These are phyloP conservation scores for Nicotiana obtusifolia DNA, from an alignment of 257 asterid genomes.

Conservation along the genomic window DNA sequence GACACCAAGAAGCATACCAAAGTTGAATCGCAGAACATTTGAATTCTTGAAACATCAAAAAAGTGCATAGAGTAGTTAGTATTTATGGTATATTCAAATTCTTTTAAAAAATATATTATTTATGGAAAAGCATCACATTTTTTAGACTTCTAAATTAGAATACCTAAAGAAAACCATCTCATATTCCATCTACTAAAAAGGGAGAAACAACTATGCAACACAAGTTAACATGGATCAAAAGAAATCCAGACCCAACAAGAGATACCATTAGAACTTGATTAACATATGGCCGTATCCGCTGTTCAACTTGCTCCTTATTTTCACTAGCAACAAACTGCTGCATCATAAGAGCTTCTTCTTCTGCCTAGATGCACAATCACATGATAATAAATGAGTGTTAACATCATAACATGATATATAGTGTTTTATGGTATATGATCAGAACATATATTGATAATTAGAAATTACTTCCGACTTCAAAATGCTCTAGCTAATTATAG, in stretches of 20 bases:
- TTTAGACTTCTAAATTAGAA: background rate
- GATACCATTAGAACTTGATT: slow-evolving; percentile 69
- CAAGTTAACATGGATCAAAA: slow-evolving; percentile 2
- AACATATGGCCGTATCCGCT: slow-evolving; percentile 57
- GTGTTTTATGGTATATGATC: no score
- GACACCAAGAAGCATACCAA: background rate
- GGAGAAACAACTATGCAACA: background rate
- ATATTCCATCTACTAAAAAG: background rate
- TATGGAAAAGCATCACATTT: background rate
- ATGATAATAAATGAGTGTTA: background rate
- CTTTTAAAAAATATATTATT: background rate
- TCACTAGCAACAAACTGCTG: slow-evolving; percentile 58
- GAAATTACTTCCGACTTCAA: background rate
- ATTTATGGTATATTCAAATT: background rate
- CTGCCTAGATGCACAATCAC: slow-evolving; percentile 54
- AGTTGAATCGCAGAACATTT: background rate
- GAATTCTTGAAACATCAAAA: background rate
- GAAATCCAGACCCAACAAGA: background rate
- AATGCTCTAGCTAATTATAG: background rate
- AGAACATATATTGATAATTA: no score
- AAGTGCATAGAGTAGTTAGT: background rate
- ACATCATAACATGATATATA: background rate
- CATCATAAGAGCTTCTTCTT: slow-evolving; percentile 90
- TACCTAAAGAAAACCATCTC: background rate
- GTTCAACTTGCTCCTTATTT: slow-evolving; percentile 55